phyloP scores from a whole-genome alignment of 2,329 filamentous ascomycete species.

The Biscogniauxia sp. region DNA sequence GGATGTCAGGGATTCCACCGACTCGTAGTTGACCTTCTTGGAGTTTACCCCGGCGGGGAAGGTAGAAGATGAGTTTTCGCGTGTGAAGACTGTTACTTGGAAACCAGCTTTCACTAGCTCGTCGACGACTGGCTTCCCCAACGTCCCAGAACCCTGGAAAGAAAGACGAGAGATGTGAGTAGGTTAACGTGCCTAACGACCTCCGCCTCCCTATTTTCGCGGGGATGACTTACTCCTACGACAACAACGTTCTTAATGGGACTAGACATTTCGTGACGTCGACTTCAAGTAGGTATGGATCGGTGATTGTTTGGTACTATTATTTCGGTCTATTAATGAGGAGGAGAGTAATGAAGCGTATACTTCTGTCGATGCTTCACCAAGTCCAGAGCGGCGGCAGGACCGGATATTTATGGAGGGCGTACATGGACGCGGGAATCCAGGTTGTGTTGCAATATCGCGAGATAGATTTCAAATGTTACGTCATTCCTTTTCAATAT shows the following conservation, averaged over 20 bases:
- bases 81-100: slow-evolving; percentile 50
- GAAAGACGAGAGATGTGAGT: not conserved
- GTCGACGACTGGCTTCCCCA: slow-evolving; percentile 27
- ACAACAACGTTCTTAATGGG: slow-evolving; percentile 25
- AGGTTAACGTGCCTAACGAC: not conserved
- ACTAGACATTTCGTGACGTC: slow-evolving; percentile 11
- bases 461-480: not conserved
- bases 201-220: not conserved
- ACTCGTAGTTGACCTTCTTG: slow-evolving; percentile 47
- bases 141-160: slow-evolving; percentile 32
- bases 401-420: not conserved
- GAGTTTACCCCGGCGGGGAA: slow-evolving; percentile 38
- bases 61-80: slow-evolving; percentile 39
- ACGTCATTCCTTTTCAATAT: not conserved
- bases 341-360: no score
- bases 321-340: not conserved
- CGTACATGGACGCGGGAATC: not conserved
- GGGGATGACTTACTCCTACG: slow-evolving; percentile 21
- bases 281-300: no score
- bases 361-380: not conserved
- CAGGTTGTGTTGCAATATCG: not conserved
- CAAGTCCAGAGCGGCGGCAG: not conserved
- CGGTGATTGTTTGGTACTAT: no score
- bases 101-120: slow-evolving; percentile 36
- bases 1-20: slow-evolving; percentile 40